Conservation (phyloP, 2,329 filamentous ascomycete genomes). For the Hawksworthiomyces lignivorus region DNA sequence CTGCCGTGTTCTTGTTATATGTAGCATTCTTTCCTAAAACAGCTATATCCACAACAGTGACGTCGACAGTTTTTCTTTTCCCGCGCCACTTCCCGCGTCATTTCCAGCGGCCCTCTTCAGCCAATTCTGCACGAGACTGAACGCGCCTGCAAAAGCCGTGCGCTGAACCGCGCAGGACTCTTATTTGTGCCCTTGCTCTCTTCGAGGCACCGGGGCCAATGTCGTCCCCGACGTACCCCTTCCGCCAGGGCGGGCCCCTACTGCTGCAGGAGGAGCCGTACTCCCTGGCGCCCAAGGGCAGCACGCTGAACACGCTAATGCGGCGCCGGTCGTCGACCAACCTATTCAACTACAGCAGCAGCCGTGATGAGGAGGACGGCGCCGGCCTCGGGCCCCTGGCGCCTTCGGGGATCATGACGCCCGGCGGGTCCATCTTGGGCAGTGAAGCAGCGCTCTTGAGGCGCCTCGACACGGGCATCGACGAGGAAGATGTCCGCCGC, state of each 20-base stretch:
- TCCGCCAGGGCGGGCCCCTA: constrained; percentile 18
- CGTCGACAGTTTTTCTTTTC: no score
- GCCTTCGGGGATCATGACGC: constrained; percentile 6
- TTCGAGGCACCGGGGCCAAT: no score
- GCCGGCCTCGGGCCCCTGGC: constrained; percentile 1
- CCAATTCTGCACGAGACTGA: no score
- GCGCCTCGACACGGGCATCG: constrained; percentile 20
- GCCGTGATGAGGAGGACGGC: constrained; percentile 17
- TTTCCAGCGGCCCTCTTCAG: no score
- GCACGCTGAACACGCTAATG: constrained; percentile 28
- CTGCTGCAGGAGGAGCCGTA: constrained; percentile 37
- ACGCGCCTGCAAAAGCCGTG: no score
- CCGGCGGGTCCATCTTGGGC: constrained; percentile 1
- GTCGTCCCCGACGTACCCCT: constrained; percentile 16
- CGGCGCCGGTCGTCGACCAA: constrained; percentile 38
- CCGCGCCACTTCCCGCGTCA: no score
- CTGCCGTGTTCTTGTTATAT: no score
- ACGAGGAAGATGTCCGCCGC: constrained; percentile 36
- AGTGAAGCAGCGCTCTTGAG: neutral
- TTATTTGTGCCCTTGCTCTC: no score
- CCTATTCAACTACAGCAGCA: constrained; percentile 6
- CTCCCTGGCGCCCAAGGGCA: constrained; percentile 35
- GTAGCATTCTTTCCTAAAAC: no score
- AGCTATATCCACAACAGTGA: no score
- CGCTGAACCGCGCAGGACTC: no score